Base-by-base conservation (phyloP, 2,329 filamentous ascomycete species). In the Fusarium sp. region DNA sequence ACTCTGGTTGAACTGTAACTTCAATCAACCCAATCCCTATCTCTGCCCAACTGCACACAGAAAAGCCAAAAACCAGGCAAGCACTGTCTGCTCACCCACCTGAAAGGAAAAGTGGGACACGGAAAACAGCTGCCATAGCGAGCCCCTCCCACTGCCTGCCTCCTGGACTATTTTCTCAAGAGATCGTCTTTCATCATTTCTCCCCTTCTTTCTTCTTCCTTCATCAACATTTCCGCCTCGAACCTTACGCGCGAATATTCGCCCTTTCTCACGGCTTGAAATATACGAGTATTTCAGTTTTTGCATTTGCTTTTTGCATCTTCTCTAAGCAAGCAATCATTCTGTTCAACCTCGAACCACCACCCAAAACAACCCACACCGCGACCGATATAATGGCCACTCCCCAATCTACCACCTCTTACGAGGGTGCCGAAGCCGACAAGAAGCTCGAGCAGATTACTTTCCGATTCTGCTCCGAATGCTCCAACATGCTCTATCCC, bases 381-480 rank as follows among this genome's bases (percentile, higher is more conserved):
- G 48, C 61, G 49, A 71, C 59, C 65, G 64, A 59, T 42, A 73
- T 66, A 53, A 90, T 90, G 89, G 85, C 88, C 28, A 86, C 87
- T 13, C 88, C 88, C 32, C 82, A 85, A 66, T 85, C 87, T 28
- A 86, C 82, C 47, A 78, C 78, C 56, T 81, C 81, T 32, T 76
- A 82, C 69, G 82, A 83, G 47, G 80, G 76, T 69, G 77, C 78
- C 23, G 76, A 78, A 53, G 80, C 77, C 63, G 83, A 86, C 75
- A 86, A 85, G 76, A 84, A 84, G 73, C 83, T 85, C 71, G 90
- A 95, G 82, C 93, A 97, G 81, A 94, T 98, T 81, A 94, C 93
- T 49, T 99, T 98, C 82, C 92, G 93, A 77, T 99, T 99, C 87
- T 99, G 96, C 85, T 94, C 93, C 75, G 96, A 99, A 87, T 99